Conservation (phyloP, 2,329 filamentous ascomycete species). For the Aspergillus amoenus region DNA sequence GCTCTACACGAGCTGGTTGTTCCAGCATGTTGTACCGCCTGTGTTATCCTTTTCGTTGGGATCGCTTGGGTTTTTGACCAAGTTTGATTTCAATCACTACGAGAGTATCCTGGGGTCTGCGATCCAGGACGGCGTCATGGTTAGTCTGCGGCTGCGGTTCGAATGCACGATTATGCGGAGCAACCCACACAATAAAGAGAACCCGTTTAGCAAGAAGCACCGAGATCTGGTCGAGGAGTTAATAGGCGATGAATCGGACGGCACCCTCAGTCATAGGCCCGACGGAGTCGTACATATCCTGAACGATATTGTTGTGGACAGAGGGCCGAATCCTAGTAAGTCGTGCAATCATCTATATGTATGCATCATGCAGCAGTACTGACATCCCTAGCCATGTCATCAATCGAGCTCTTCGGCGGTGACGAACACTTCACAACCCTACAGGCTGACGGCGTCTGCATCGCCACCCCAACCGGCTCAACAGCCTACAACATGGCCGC, state of each 20-base stretch:
- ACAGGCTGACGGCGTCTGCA: slow-evolving; percentile 87
- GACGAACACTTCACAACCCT: slow-evolving; percentile 94
- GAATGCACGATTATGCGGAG: slow-evolving; percentile 89
- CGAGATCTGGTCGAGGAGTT: slow-evolving; percentile 85
- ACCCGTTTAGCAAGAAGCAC: slow-evolving; percentile 33
- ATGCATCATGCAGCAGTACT: not conserved
- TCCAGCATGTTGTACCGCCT: slow-evolving; percentile 91
- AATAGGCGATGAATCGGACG: slow-evolving; percentile 79
- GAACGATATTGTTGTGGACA: slow-evolving; percentile 95
- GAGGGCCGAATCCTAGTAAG: slow-evolving; percentile 88
- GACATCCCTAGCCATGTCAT: slow-evolving; percentile 72
- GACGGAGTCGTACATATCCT: slow-evolving; percentile 85
- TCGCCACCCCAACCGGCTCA: slow-evolving; percentile 90
- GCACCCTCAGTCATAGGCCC: slow-evolving; percentile 79
- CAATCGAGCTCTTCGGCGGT: slow-evolving; percentile 88
- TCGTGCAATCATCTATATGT: slow-evolving; percentile 17
- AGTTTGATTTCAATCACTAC: slow-evolving; percentile 85
- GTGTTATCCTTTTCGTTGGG: slow-evolving; percentile 89
- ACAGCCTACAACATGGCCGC: slow-evolving; percentile 96
- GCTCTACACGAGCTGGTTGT: slow-evolving; percentile 92
- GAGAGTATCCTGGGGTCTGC: slow-evolving; percentile 66
- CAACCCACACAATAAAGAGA: slow-evolving; percentile 33
- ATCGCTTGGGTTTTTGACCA: slow-evolving; percentile 91
- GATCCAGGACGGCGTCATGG: slow-evolving; percentile 80
- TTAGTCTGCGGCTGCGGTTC: slow-evolving; percentile 83